Conservation (phyloP, 306 rosid species). For the Dalbergia cultrata region DNA sequence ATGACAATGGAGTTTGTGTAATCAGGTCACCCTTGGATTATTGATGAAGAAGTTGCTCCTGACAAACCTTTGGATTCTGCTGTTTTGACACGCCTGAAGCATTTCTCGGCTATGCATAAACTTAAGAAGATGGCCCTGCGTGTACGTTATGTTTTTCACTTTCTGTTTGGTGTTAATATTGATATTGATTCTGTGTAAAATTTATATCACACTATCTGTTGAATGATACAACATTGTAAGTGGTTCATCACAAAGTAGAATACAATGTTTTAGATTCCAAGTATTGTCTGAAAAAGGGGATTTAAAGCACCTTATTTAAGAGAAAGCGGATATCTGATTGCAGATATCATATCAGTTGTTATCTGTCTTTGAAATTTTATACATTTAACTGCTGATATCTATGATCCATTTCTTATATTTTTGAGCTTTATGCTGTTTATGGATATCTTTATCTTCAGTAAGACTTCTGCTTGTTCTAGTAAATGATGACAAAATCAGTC, state of each 20-base stretch:
- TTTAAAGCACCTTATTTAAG: neutral
- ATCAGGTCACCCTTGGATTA: conserved; percentile 91
- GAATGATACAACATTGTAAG: neutral
- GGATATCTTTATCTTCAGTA: conserved; percentile 5
- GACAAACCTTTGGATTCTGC: conserved; percentile 92
- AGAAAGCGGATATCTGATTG: neutral
- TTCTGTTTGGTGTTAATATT: conserved; percentile 37
- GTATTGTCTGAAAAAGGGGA: neutral
- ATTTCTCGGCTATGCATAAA: conserved; percentile 90
- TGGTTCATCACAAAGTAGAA: neutral
- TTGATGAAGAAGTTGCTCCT: conserved; percentile 87
- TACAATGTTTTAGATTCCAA: neutral
- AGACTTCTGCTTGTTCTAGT: conserved; percentile 5
- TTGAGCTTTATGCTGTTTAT: conserved; percentile 2
- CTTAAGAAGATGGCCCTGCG: conserved; percentile 91
- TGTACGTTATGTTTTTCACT: conserved; percentile 50
- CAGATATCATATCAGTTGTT: neutral
- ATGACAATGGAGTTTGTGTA: conserved; percentile 40
- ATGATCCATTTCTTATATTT: conserved; percentile 9
- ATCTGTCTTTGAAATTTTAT: conserved; percentile 2
- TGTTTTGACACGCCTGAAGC: conserved; percentile 89
- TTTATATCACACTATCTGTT: conserved; percentile 16
- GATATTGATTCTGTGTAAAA: conserved; percentile 12
- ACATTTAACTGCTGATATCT: neutral
- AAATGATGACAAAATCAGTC: conserved; percentile 14